phyloP scores from a whole-genome alignment of 768 basidiomycete genomes.

The Tricholoma flavovirens region DNA sequence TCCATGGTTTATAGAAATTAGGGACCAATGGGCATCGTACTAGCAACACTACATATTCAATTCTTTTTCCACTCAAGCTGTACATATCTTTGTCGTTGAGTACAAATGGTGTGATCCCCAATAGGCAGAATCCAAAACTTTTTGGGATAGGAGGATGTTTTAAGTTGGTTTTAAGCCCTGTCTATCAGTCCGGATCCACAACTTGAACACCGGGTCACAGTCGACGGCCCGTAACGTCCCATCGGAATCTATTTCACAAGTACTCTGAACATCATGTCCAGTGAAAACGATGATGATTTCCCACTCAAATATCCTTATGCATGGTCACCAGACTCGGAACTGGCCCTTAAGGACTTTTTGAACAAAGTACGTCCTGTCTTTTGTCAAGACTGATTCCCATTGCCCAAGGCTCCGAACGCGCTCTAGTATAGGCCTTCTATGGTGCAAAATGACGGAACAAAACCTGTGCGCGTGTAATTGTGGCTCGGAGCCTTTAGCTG shows the following conservation, averaged over 20 bases:
- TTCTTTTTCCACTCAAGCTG: no score
- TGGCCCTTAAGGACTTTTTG: conserved; percentile 48
- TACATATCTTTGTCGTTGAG: no score
- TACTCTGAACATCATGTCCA: conserved; percentile 11
- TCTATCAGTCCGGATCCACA: no score
- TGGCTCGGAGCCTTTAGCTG: neutral
- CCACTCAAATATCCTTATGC: conserved; percentile 42
- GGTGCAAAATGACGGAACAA: conserved; percentile 72
- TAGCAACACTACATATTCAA: no score
- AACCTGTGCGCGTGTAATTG: conserved; percentile 45
- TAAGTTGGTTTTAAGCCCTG: no score
- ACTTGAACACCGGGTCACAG: no score
- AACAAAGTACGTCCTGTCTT: conserved; percentile 37
- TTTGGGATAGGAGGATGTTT: no score
- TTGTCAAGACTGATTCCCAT: conserved; percentile 1
- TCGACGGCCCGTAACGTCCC: no score
- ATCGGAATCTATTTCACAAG: no score
- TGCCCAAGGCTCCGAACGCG: neutral
- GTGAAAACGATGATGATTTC: conserved; percentile 33
- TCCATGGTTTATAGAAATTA: neutral
- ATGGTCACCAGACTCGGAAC: conserved; percentile 40
- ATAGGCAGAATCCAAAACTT: no score
- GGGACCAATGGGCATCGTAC: no score
- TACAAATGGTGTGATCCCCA: no score
- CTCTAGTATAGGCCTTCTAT: conserved; percentile 67